These are phyloP conservation scores for Sporobolomyces phaffii DNA, from an alignment of 768 basidiomycete genomes.

Conservation along the genomic window DNA sequence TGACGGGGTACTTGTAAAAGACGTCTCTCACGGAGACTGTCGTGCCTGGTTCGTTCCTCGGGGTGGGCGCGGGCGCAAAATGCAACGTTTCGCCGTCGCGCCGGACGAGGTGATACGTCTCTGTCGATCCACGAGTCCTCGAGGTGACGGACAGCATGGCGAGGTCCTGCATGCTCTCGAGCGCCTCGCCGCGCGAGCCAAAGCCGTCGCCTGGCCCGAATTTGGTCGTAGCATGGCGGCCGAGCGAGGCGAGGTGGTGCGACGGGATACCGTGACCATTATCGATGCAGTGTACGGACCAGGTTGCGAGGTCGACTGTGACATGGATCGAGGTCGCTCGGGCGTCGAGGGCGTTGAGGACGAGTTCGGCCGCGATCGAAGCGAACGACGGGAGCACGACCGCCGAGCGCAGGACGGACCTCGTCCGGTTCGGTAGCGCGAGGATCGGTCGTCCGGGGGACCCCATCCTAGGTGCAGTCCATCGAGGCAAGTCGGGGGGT, in stretches of 20 bases:
- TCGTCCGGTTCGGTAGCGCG: slow-evolving; percentile 57
- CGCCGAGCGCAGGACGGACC: slow-evolving; percentile 68
- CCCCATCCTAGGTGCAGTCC: slow-evolving; percentile 4
- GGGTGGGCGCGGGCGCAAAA: background rate
- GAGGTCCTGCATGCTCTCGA: slow-evolving; percentile 75
- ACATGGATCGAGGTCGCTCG: slow-evolving; percentile 63
- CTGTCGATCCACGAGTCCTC: slow-evolving; percentile 42
- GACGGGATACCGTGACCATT: slow-evolving; percentile 71
- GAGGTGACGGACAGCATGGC: slow-evolving; percentile 76
- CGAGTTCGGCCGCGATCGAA: slow-evolving; percentile 72
- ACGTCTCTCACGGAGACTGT: slow-evolving; percentile 77
- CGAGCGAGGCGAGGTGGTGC: slow-evolving; percentile 54
- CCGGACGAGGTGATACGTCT: slow-evolving; percentile 68
- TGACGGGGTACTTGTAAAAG: slow-evolving; percentile 57
- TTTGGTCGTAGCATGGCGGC: slow-evolving; percentile 56
- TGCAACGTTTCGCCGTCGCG: slow-evolving; percentile 15
- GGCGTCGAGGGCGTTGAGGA: slow-evolving; percentile 87
- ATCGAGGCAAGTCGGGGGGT: background rate
- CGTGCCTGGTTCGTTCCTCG: slow-evolving; percentile 56
- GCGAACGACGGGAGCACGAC: slow-evolving; percentile 76
- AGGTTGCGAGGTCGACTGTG: slow-evolving; percentile 66
- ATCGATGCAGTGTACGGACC: slow-evolving; percentile 80
- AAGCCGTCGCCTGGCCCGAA: background rate
- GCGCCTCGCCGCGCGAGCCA: slow-evolving; percentile 49
- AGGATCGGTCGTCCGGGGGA: slow-evolving; percentile 22